Base-by-base conservation (phyloP, 257 asterid species). In the Fraxinus cuspidata region DNA sequence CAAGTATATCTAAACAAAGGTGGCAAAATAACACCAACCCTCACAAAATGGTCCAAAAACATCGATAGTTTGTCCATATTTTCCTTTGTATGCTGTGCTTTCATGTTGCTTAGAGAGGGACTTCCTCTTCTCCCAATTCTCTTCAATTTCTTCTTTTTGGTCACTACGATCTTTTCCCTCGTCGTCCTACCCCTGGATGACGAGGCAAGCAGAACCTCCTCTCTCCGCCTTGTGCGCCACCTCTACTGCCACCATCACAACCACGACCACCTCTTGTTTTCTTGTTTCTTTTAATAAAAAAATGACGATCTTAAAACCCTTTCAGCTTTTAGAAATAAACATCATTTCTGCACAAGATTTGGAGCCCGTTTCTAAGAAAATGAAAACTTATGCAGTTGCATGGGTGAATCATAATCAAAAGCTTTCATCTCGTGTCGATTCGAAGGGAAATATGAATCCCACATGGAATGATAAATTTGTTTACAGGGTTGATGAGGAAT, bases 391-490 rank as follows among this genome's bases (percentile, higher is more conserved):
- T 40, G 94, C 97, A 13, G 90, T 87, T 7, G 97, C 97, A 7
- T 92, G 99, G 97, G 88, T 94, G 79, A 75, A 94, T 74, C 90
- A 88, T 0, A 72, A 69, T 18, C 86, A 97, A 60, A 94, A 94
- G 84, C 87, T 92, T 0, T 73, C 96, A 5, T 85, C 92, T 15
- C 81, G 87, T 44, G 86, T 92, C 16, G 97, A 94, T 49, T 5
- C 73, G 0, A 92, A 88, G 23, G 97, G 97, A 27, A 84, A 79
- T 44, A 88, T 77, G 37, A 90, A 86, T 60, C 97, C 99, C 0
- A 90, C 97, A 1, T 94, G 99, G 99, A 94, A 94, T 13, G 99
- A 94, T 7, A 94, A 94, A 78, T 92, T 94, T 58, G 99, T 94
- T 7, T 94, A 91, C 53, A 79, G 90, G 80, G 99, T 94, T 60